These are phyloP conservation scores for Acanthochlamys bracteata DNA, from an alignment of 106 monocot species.

Conservation along the genomic window DNA sequence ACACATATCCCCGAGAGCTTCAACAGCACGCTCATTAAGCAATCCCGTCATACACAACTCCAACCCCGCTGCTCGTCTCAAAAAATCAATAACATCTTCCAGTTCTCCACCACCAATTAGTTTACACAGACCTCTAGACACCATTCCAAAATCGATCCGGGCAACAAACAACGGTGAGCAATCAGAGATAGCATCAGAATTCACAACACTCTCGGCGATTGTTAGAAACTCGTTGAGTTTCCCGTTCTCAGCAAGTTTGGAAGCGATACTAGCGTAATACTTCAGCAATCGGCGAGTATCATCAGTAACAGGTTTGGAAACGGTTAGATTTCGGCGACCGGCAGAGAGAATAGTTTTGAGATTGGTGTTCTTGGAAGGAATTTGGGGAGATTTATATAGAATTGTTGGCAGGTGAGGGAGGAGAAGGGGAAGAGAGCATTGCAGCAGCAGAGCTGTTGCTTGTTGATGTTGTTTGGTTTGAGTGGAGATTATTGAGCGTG, in stretches of 20 bases:
- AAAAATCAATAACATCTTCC: conserved; percentile 36
- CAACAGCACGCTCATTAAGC: conserved; percentile 31
- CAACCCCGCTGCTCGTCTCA: conserved; percentile 27
- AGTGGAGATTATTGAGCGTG: too few species aligned
- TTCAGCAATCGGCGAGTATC: conserved; percentile 26
- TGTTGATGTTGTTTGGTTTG: too few species aligned
- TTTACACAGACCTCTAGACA: conserved; percentile 24
- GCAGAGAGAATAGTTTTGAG: not conserved
- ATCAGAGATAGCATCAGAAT: conserved; percentile 28
- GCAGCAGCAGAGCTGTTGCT: too few species aligned
- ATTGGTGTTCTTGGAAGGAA: not conserved
- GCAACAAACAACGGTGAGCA: conserved; percentile 24
- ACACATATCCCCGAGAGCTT: conserved; percentile 26
- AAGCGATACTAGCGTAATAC: conserved; percentile 50
- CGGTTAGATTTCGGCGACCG: conserved; percentile 3
- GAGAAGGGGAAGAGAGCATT: not conserved
- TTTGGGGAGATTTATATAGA: not conserved
- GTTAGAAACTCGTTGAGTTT: conserved; percentile 35
- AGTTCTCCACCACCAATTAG: conserved; percentile 23
- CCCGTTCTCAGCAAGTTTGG: conserved; percentile 34
- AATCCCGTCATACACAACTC: conserved; percentile 32
- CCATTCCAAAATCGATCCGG: conserved; percentile 22
- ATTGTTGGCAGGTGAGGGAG: not conserved
- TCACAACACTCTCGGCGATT: conserved; percentile 46
- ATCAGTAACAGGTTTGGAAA: conserved; percentile 28